phyloP scores from a whole-genome alignment of 768 basidiomycete species.

The Chalciporus piperatus region DNA sequence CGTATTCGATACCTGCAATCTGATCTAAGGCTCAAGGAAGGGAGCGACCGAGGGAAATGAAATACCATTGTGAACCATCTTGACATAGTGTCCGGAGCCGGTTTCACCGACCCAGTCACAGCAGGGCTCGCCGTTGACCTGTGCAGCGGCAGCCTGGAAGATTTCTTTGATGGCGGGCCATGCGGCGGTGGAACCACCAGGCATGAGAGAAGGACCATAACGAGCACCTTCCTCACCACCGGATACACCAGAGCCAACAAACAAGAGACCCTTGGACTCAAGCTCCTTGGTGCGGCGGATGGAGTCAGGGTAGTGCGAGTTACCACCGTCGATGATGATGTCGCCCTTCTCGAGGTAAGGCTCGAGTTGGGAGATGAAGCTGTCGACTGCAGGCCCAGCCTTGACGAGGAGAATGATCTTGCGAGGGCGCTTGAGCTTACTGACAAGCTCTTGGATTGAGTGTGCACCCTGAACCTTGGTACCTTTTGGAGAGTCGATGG shows the following conservation, averaged over 20 bases:
- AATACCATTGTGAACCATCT: slow-evolving; percentile 98
- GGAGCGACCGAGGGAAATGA: slow-evolving; percentile 5
- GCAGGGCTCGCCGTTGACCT: slow-evolving; percentile 93
- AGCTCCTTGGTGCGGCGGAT: slow-evolving; percentile 93
- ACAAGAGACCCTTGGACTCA: slow-evolving; percentile 91
- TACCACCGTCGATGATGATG: slow-evolving; percentile 99
- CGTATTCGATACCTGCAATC: slow-evolving; percentile 90
- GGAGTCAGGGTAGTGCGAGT: slow-evolving; percentile 98
- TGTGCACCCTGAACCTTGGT: slow-evolving; percentile 95
- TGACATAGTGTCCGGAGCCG: slow-evolving; percentile 97
- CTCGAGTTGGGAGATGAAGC: slow-evolving; percentile 86
- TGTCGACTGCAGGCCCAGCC: slow-evolving; percentile 94
- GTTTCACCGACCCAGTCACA: slow-evolving; percentile 99
- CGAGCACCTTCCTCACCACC: slow-evolving; percentile 99
- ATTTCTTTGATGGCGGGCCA: slow-evolving; percentile 98
- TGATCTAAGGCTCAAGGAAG: slow-evolving; percentile 4
- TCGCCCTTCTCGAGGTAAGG: slow-evolving; percentile 93
- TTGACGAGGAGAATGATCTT: slow-evolving; percentile 99
- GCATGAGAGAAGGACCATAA: slow-evolving; percentile 97
- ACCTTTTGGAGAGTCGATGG: slow-evolving; percentile 46
- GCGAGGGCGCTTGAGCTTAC: slow-evolving; percentile 92
- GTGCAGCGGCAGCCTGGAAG: slow-evolving; percentile 97
- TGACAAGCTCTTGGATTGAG: slow-evolving; percentile 84
- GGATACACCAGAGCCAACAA: slow-evolving; percentile 98
- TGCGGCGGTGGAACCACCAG: slow-evolving; percentile 89